Evolutionary conservation across 2,329 filamentous ascomycete genomes (phyloP).

Genomic region (Stemphylium lycopersici): DNA sequence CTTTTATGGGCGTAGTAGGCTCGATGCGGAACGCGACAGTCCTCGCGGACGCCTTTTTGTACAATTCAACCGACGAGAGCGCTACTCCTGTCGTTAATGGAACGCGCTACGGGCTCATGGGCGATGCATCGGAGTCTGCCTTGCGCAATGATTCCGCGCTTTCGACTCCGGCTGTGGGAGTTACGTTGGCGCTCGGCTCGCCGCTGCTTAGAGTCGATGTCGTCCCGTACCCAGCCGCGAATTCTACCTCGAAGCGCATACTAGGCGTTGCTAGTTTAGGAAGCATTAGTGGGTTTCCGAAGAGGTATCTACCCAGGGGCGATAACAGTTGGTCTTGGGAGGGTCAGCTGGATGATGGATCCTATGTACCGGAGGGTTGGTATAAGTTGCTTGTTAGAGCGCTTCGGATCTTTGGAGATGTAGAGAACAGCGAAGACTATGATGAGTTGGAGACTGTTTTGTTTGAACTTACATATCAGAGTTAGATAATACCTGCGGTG

Average conservation of each 20-base stretch:
- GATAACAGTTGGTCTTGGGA: neutral
- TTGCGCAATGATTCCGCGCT: neutral
- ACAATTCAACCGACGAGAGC: neutral
- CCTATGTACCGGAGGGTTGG: neutral
- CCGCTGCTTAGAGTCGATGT: neutral
- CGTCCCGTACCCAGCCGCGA: neutral
- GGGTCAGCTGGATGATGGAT: neutral
- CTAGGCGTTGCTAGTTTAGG: neutral
- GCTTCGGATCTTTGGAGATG: constrained; percentile 1
- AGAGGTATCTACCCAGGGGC: neutral
- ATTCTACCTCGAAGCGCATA: neutral
- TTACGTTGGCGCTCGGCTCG: neutral
- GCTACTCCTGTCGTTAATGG: neutral
- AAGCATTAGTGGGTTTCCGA: neutral
- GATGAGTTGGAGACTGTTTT: neutral
- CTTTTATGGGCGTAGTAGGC: neutral
- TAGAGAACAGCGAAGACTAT: neutral
- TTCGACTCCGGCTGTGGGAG: neutral
- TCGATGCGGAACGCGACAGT: neutral
- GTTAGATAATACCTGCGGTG: too few species aligned
- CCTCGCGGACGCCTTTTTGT: neutral
- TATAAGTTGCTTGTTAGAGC: neutral
- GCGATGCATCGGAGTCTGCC: too few species aligned
- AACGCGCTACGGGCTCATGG: neutral
- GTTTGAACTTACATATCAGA: too few species aligned